These are phyloP conservation scores for Scorias spongiosa DNA, from an alignment of 2,329 filamentous ascomycete genomes.

Conservation along the genomic window DNA sequence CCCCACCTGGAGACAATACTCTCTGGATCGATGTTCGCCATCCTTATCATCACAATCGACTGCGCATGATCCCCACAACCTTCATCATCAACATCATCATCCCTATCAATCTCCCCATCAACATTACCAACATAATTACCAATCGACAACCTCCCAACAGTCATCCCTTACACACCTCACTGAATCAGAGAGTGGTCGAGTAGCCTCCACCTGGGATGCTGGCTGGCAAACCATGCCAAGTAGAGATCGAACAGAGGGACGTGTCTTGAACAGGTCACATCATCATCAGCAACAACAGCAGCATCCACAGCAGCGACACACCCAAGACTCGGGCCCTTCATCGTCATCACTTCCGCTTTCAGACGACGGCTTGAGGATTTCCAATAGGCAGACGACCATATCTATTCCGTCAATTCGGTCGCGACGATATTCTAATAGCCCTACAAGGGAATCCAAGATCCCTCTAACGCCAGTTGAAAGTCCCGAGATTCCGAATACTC, in stretches of 20 bases:
- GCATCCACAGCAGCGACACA: not conserved
- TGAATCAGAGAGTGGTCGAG: constrained; percentile 1
- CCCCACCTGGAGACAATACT: not conserved
- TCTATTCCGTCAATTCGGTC: constrained; percentile 15
- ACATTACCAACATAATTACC: not conserved
- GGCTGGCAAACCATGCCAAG: constrained; percentile 23
- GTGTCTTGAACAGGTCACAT: constrained; percentile 19
- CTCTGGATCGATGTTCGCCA: not conserved
- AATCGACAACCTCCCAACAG: not conserved
- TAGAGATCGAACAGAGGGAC: constrained; percentile 11
- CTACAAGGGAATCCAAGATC: constrained; percentile 14
- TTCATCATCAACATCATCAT: not conserved
- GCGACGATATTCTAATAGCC: constrained; percentile 15
- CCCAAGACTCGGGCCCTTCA: not conserved
- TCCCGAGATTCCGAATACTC: constrained; percentile 17
- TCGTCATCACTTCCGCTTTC: not conserved
- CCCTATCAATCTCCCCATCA: not conserved
- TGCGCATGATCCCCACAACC: not conserved
- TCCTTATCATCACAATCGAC: not conserved
- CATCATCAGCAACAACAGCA: constrained; percentile 12
- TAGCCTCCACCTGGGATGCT: constrained; percentile 23
- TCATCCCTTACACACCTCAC: not conserved
- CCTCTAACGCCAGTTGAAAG: constrained; percentile 23
- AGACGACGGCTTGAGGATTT: constrained; percentile 1
- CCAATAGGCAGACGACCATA: constrained; percentile 14